Evolutionary conservation across 306 rosid species (phyloP).

Genomic region (Trichosanthes cucumerina): DNA sequence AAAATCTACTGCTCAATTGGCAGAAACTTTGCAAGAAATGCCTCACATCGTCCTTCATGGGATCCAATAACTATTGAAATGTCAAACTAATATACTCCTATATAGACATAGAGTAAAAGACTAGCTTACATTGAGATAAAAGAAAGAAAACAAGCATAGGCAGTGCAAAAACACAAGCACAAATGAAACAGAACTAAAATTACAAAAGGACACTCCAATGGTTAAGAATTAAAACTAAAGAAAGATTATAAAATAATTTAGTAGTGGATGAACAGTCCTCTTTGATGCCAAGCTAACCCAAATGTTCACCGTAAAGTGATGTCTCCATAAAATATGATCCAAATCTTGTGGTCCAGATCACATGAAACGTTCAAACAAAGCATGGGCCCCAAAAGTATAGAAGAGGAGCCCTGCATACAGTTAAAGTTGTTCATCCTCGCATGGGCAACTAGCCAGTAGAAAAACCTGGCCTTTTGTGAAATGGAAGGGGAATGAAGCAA

Average conservation of each 20-base stretch:
- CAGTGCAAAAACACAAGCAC: not conserved
- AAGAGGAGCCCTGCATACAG: not conserved
- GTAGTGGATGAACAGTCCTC: not conserved
- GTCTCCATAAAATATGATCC: not conserved
- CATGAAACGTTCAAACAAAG: not conserved
- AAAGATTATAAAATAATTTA: not conserved
- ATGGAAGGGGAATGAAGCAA: not conserved
- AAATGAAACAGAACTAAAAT: not conserved
- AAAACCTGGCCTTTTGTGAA: not conserved
- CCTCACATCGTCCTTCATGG: not conserved
- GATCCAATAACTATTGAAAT: not conserved
- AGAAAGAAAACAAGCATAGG: not conserved
- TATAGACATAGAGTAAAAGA: not conserved
- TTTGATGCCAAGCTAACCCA: not conserved
- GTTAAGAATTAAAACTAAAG: not conserved
- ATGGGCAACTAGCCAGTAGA: not conserved
- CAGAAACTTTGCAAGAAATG: not conserved
- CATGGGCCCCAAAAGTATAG: not conserved
- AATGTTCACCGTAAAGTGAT: not conserved
- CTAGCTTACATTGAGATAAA: not conserved
- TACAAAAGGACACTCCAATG: not conserved
- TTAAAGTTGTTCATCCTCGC: not conserved
- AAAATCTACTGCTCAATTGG: not conserved
- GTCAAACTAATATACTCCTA: not conserved
- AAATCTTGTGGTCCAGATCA: not conserved